These are phyloP conservation scores for Syncephalastrum contaminatum DNA, from an alignment of 371 early-diverging fungal species.

Conservation along the genomic window DNA sequence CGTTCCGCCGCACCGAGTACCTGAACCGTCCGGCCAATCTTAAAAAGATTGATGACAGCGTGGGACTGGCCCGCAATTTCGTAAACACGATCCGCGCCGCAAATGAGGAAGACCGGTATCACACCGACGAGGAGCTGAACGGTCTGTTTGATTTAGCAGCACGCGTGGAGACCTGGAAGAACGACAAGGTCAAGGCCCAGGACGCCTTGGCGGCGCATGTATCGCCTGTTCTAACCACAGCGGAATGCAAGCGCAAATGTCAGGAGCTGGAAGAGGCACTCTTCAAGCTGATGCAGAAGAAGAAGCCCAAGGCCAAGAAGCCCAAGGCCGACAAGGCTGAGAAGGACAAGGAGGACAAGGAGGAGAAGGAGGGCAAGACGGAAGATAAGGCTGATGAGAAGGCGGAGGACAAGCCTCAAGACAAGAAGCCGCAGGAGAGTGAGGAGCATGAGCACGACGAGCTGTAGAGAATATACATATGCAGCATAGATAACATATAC, in stretches of 20 bases:
- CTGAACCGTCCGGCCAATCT: slow-evolving; percentile 63
- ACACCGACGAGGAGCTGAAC: slow-evolving; percentile 64
- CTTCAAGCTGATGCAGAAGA: slow-evolving; percentile 53
- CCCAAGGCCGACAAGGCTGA: not conserved
- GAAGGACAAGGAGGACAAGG: not conserved
- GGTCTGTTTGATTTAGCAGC: slow-evolving; percentile 43
- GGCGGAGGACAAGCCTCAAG: not conserved
- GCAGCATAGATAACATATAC: too few relatives aligned
- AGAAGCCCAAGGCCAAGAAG: slow-evolving; percentile 55
- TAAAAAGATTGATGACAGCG: slow-evolving; percentile 35
- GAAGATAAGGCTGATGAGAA: not conserved
- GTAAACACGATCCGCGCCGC: slow-evolving; percentile 34
- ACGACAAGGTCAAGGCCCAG: slow-evolving; percentile 61
- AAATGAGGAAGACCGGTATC: slow-evolving; percentile 50
- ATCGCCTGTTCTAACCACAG: slow-evolving; percentile 63
- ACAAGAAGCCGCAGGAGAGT: not conserved
- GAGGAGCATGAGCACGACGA: not conserved
- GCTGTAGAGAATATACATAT: too few relatives aligned
- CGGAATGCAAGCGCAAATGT: slow-evolving; percentile 49
- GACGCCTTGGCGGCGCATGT: slow-evolving; percentile 53
- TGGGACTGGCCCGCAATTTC: slow-evolving; percentile 45
- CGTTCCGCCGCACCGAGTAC: slow-evolving; percentile 62
- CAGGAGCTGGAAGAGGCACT: slow-evolving; percentile 54
- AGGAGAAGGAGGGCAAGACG: slow-evolving; percentile 1
- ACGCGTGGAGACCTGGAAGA: slow-evolving; percentile 62